phyloP scores from a whole-genome alignment of 1,284 basidiomycete genomes.

The Mycena citricolor region DNA sequence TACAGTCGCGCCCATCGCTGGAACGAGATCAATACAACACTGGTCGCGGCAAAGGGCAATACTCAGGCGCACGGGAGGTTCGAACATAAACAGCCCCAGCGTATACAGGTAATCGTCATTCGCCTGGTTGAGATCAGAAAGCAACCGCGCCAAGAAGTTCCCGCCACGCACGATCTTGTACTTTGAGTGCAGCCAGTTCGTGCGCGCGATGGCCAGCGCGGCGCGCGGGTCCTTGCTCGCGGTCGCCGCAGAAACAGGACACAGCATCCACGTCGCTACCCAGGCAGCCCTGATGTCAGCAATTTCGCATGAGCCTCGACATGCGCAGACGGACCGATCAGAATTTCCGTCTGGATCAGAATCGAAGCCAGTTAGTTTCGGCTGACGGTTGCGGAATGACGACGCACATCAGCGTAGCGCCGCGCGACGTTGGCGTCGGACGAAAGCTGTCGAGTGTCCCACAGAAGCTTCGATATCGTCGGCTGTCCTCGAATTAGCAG shows the following conservation, averaged over 20 bases:
- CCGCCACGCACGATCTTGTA: constrained; percentile 40
- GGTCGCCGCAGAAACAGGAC: constrained; percentile 35
- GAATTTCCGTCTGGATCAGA: constrained; percentile 8
- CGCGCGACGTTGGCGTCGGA: background rate
- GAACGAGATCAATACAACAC: too few relatives aligned
- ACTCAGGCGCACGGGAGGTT: constrained; percentile 27
- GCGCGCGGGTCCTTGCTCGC: constrained; percentile 35
- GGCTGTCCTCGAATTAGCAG: background rate
- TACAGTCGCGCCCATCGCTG: constrained; percentile 34
- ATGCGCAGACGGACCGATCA: constrained; percentile 38
- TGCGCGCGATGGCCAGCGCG: constrained; percentile 43
- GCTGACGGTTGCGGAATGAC: too few relatives aligned
- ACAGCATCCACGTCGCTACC: constrained; percentile 35
- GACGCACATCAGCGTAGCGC: constrained; percentile 9
- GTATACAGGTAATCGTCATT: constrained; percentile 34
- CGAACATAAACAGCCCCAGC: constrained; percentile 29
- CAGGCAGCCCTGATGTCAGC: background rate
- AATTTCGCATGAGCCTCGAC: background rate
- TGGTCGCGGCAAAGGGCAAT: background rate
- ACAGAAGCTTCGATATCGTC: background rate
- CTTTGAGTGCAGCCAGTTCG: constrained; percentile 45
- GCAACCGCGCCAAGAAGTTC: background rate
- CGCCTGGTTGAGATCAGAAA: constrained; percentile 18
- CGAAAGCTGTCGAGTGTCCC: constrained; percentile 1
- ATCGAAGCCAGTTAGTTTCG: too few relatives aligned